phyloP scores from a whole-genome alignment of 768 basidiomycete species.

The Mrakia frigida region DNA sequence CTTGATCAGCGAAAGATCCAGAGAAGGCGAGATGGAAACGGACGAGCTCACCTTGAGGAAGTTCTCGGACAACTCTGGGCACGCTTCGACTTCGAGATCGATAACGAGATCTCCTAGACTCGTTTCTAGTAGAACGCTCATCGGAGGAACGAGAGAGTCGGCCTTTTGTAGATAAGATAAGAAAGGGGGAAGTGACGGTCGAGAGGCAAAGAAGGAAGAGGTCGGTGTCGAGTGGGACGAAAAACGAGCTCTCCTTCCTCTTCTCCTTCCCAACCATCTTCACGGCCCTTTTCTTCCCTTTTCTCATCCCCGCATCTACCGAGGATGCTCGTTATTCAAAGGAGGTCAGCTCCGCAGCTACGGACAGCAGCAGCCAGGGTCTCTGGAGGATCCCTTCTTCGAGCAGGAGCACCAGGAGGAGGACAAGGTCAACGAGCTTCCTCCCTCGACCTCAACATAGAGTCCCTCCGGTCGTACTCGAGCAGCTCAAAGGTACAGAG shows the following conservation, averaged over 20 bases:
- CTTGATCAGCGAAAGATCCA: not conserved
- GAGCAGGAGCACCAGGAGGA: too few relatives aligned
- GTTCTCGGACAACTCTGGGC: slow-evolving; percentile 88
- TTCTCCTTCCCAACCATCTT: not conserved
- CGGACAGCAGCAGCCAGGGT: not conserved
- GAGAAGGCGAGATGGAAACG: not conserved
- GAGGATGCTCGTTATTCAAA: not conserved
- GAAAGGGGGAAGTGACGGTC: not conserved
- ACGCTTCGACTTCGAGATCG: slow-evolving; percentile 83
- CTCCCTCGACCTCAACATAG: too few relatives aligned
- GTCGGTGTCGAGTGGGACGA: not conserved
- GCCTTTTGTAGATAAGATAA: not conserved
- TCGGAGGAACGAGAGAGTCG: slow-evolving; percentile 39
- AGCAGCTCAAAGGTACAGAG: too few relatives aligned
- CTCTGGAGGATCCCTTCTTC: not conserved
- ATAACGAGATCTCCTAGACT: slow-evolving; percentile 95
- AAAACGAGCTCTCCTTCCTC: not conserved
- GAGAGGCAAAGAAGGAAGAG: not conserved
- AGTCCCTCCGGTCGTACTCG: too few relatives aligned
- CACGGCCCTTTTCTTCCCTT: not conserved
- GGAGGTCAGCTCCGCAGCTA: slow-evolving; percentile 11
- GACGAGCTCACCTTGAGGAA: slow-evolving; percentile 62
- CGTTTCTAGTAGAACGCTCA: slow-evolving; percentile 97
- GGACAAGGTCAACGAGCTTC: not conserved
- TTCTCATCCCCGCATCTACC: not conserved